Percentiles rank a stretch among this genome's conserved stretches.
These are phyloP conservation scores for Ophiostoma montium DNA, from an alignment of 2,329 filamentous ascomycete species.

Conservation along the genomic window DNA sequence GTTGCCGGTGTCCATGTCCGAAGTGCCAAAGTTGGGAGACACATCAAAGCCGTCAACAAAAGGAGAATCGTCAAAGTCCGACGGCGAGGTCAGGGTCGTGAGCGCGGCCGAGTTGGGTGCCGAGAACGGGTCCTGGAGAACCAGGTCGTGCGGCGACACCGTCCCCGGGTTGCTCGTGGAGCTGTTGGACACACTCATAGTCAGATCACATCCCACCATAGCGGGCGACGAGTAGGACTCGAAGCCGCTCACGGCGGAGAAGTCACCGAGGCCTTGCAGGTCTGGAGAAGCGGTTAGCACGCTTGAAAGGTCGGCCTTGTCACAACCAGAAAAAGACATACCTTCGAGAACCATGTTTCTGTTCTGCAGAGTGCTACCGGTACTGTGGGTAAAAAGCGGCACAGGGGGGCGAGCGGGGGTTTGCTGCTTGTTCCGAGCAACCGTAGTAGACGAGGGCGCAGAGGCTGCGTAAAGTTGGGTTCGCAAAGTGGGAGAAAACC, in stretches of 20 bases:
- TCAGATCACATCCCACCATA: constrained; percentile 36
- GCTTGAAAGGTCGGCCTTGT: constrained; percentile 11
- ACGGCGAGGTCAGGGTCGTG: constrained; percentile 75
- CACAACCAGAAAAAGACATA: constrained; percentile 19
- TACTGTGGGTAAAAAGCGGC: constrained; percentile 53
- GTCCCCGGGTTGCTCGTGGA: constrained; percentile 48
- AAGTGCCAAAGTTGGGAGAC: constrained; percentile 58
- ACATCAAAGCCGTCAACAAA: constrained; percentile 61
- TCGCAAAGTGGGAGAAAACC: constrained; percentile 39
- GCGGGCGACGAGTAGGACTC: constrained; percentile 41
- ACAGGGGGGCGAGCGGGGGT: constrained; percentile 44
- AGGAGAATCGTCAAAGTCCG: constrained; percentile 63
- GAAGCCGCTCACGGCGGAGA: constrained; percentile 35
- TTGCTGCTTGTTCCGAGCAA: constrained; percentile 38
- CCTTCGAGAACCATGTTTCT: constrained; percentile 42
- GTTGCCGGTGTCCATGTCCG: constrained; percentile 37
- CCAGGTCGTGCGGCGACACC: constrained; percentile 71
- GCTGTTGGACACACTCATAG: constrained; percentile 27
- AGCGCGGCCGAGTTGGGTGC: constrained; percentile 70
- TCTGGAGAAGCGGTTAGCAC: constrained; percentile 30
- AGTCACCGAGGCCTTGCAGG: constrained; percentile 40
- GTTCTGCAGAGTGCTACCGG: constrained; percentile 12
- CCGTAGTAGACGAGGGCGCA: constrained; percentile 41
- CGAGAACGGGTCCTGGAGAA: constrained; percentile 57
- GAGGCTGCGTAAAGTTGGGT: constrained; percentile 55